phyloP scores from a whole-genome alignment of 2,329 filamentous ascomycete genomes.

The Trichoderma aggressivum region DNA sequence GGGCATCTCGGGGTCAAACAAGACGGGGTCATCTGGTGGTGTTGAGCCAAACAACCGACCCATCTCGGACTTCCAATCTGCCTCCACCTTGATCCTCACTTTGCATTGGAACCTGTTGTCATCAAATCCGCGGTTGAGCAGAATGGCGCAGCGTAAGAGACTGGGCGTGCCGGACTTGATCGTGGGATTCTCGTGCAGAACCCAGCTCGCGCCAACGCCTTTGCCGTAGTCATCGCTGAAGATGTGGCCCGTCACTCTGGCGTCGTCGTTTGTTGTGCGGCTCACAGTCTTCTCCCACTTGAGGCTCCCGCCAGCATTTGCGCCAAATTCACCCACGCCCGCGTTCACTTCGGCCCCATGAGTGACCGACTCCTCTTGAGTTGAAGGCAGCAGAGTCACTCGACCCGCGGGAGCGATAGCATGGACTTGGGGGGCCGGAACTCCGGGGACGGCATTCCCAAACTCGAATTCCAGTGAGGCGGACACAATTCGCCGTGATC shows the following conservation, averaged over 20 bases:
- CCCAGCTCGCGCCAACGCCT: constrained; percentile 22
- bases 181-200: constrained; percentile 21
- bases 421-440: constrained; percentile 18
- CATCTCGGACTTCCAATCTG: constrained; percentile 29
- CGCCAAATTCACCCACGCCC: constrained; percentile 19
- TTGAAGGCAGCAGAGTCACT: constrained; percentile 14
- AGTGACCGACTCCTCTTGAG: constrained; percentile 16
- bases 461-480: constrained; percentile 26
- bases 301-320: constrained; percentile 18
- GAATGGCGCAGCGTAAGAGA: constrained; percentile 16
- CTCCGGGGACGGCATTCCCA: constrained; percentile 10
- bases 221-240: constrained; percentile 24
- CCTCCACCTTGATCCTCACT: constrained; percentile 28
- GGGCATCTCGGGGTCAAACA: constrained; percentile 21
- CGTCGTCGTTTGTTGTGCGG: constrained; percentile 19
- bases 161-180: constrained; percentile 17
- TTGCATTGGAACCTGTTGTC: constrained; percentile 29
- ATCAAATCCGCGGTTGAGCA: constrained; percentile 20
- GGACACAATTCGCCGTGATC: constrained; percentile 25
- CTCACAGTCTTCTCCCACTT: constrained; percentile 25
- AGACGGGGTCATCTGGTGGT: constrained; percentile 22
- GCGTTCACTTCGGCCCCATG: constrained; percentile 15
- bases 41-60: constrained; percentile 28
- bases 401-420: constrained; percentile 22
- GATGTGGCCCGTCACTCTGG: constrained; percentile 19